Evolutionary conservation across 2,329 filamentous ascomycete species (phyloP).

Genomic region (Gliomastix tumulicola): DNA sequence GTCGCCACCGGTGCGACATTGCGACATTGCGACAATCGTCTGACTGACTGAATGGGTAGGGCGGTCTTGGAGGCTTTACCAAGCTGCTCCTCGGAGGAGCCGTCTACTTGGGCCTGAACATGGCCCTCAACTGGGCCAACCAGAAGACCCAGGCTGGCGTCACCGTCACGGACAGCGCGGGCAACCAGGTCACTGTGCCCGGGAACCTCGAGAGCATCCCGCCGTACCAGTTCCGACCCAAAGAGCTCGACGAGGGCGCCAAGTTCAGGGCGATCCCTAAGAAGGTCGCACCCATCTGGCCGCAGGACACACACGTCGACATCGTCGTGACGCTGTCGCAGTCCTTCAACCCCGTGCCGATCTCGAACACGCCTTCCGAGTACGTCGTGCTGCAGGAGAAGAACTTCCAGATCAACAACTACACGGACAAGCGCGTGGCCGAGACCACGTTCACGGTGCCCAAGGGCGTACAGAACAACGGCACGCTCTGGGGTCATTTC

Average conservation of each 20-base stretch:
- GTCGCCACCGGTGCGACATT: too few species aligned
- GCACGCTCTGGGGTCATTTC: conserved; percentile 92
- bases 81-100: conserved; percentile 45
- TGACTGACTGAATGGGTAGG: too few species aligned
- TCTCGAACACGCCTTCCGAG: conserved; percentile 59
- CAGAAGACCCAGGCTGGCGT: conserved; percentile 39
- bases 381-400: conserved; percentile 74
- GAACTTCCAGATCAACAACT: conserved; percentile 72
- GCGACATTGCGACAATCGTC: too few species aligned
- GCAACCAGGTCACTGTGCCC: conserved; percentile 45
- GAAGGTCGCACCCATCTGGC: conserved; percentile 82
- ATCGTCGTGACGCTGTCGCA: conserved; percentile 79
- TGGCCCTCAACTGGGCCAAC: conserved; percentile 46
- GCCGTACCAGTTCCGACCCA: conserved; percentile 58
- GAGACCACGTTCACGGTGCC: conserved; percentile 76
- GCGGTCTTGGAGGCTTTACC: too few species aligned
- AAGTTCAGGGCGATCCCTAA: conserved; percentile 60
- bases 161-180: conserved; percentile 37
- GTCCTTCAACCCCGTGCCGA: conserved; percentile 59
- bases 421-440: conserved; percentile 68
- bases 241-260: conserved; percentile 51
- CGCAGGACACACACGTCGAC: conserved; percentile 69
- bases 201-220: conserved; percentile 52
- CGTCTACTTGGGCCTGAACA: conserved; percentile 54
- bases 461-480: conserved; percentile 76